Conservation (phyloP, 305 asterid genomes). For the Fraxinus sp. region DNA sequence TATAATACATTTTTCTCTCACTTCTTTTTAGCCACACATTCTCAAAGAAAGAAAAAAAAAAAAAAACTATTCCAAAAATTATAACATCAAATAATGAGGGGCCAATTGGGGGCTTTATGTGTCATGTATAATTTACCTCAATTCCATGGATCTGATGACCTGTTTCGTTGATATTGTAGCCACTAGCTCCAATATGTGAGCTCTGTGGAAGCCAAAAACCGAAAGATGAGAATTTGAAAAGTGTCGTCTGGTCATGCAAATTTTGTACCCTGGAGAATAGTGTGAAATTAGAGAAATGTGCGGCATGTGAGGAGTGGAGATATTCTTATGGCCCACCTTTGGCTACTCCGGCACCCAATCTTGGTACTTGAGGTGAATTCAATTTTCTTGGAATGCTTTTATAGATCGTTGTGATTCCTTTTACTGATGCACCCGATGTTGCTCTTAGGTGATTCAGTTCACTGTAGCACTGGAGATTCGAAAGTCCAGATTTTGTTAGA, state of each 20-base stretch:
- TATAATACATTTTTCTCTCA: background rate
- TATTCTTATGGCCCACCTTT: slow-evolving; percentile 72
- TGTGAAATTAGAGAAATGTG: slow-evolving; percentile 59
- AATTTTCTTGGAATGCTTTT: background rate
- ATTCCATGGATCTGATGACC: slow-evolving; percentile 11
- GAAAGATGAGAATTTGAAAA: slow-evolving; percentile 38
- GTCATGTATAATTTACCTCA: background rate
- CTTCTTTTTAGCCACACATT: no score
- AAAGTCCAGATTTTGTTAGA: background rate
- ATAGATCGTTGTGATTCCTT: slow-evolving; percentile 1
- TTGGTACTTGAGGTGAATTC: slow-evolving; percentile 53
- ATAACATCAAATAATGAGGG: background rate
- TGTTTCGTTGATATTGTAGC: slow-evolving; percentile 46
- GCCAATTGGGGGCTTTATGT: background rate
- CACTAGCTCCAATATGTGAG: slow-evolving; percentile 73
- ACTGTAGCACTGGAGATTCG: background rate
- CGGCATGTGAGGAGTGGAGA: slow-evolving; percentile 79
- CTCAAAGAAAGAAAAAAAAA: no score
- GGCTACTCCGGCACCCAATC: slow-evolving; percentile 54
- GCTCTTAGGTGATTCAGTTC: background rate
- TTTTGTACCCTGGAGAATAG: slow-evolving; percentile 76
- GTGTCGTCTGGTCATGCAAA: slow-evolving; percentile 64
- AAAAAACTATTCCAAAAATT: no score
- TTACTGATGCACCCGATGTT: background rate
- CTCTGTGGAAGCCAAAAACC: slow-evolving; percentile 61